Percentiles rank a stretch among this genome's conserved stretches.
Evolutionary conservation across 2,329 filamentous ascomycete species (phyloP).

Genomic region (Aspergillus luchuensis): DNA sequence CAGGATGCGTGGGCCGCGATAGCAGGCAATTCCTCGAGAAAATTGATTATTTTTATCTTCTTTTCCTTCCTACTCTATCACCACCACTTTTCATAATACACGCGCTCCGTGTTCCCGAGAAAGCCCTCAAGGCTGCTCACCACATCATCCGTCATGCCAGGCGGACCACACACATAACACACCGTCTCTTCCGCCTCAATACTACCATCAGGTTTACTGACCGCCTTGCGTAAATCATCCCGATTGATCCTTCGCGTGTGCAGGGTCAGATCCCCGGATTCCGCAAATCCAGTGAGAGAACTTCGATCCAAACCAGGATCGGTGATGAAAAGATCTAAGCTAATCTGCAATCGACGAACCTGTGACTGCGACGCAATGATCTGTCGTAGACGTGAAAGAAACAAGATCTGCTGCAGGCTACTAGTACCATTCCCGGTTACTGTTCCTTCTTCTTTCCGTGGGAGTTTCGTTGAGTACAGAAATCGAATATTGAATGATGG

Average conservation of each 20-base stretch:
- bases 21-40: neutral
- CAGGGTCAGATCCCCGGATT: slow-evolving; percentile 29
- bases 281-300: slow-evolving; percentile 10
- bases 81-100: slow-evolving; percentile 68
- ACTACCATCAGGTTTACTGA: slow-evolving; percentile 33
- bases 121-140: slow-evolving; percentile 46
- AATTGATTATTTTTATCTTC: neutral
- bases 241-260: slow-evolving; percentile 38
- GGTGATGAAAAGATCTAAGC: slow-evolving; percentile 40
- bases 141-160: slow-evolving; percentile 68
- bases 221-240: slow-evolving; percentile 38
- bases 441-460: slow-evolving; percentile 10
- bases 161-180: slow-evolving; percentile 70
- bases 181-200: slow-evolving; percentile 44
- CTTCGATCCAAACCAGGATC: slow-evolving; percentile 8
- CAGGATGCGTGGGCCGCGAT: neutral
- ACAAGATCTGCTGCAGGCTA: slow-evolving; percentile 44
- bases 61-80: slow-evolving; percentile 30
- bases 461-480: slow-evolving; percentile 62
- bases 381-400: slow-evolving; percentile 49
- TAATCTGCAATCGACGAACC: slow-evolving; percentile 31
- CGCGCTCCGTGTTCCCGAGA: slow-evolving; percentile 50
- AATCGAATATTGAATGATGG: slow-evolving; percentile 54
- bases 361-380: slow-evolving; percentile 36
- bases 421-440: slow-evolving; percentile 8